Base-by-base conservation (phyloP, 257 asterid genomes). In the Coffea eugenioides region DNA sequence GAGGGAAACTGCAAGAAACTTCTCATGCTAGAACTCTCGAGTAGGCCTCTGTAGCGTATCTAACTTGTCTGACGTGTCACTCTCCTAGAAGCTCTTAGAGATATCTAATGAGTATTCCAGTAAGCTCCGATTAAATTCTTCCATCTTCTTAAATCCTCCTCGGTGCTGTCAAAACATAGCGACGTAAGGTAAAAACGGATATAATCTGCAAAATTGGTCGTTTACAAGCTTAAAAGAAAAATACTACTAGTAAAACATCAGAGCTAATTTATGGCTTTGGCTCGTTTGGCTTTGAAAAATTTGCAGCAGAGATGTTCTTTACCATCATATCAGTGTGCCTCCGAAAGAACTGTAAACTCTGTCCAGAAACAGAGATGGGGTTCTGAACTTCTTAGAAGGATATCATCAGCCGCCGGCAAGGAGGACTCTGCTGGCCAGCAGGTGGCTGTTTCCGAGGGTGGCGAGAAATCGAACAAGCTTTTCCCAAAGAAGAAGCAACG, bases 401-500 rank as follows among this genome's bases (percentile, higher is more conserved):
- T 86, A 6, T 74, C 87, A n/a, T 75, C 85, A 0, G 52, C 78
- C 20, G 69, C 81, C 3, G 73, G 46, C 16, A 73, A 39, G 49
- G 86, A 71, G 48, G 64, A 69, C 52, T 16, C 78, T 0, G 68
- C 69, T 16, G 74, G 67, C 46, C 59, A 51, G 11, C 39, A 85
- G 25, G 77, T 86, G 4, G 67, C 82, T 9, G 89, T 81, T n/a
- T 74, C 87, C 18, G 82, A 83, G 14, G 75, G 79, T 79, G 74
- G 57, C 66, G 82, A 82, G 66, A 79, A 76, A 76, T 51, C 79
- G 43, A 39, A 4, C 25, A 83, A 79, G 69, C 74, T 73, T 13
- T 81, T 77, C 46, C 82, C 84, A 0, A 78, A 80, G 56, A 81
- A 79, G 66, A 73, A 80, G 5, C 77, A 82, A 21, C 76, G 80